Base-by-base conservation (phyloP, 2,329 filamentous ascomycete genomes). In the Phaeophleospora eucalypticola region DNA sequence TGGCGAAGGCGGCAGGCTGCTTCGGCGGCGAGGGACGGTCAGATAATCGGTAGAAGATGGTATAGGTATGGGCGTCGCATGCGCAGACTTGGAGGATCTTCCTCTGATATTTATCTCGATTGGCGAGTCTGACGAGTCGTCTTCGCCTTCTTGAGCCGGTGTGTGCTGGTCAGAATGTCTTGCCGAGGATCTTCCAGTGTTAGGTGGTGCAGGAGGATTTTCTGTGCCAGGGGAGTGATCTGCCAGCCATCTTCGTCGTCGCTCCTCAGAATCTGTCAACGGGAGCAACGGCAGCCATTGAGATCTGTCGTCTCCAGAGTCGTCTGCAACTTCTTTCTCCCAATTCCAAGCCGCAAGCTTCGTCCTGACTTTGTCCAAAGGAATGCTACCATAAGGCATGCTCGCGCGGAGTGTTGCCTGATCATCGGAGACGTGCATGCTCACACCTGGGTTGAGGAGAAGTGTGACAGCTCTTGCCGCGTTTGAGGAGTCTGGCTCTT, bases 341-440 rank as follows among this genome's bases (percentile, higher is more conserved):
- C 51, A 58, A 2, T 51, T 57, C 60, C 60, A 63, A 2, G 51
- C 57, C 1, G 55, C 53, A 10, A 63, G 58, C 38, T 56, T 61
- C 3, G 52, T 57, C 46, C 52, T 57, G 8, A 57, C 51, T 17
- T 49, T 53, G 8, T 57, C 53, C 33, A 62, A 52, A 21, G 53
- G 47, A 14, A 40, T 48, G 12, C 24, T 12, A 12, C 12, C 24
- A 17, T 42, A 44, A 4, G 38, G 29, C 12, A 34, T 16, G 16
- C 14, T 12, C 27, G 27, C 20, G 36, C 36, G 21, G 41, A 9
- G 4, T 29, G 32, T 15, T 14, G 37, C 32, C 18, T 47, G 34
- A 40, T 39, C 24, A 10, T 45, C 41, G 3, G 43, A 41, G 15
- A 42, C 45, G 16, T 35, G 27, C 17, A 45, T 19, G 4, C 48